A percentile compares a stretch with the other conserved stretches of the same genome.
phyloP scores from a whole-genome alignment of 2,329 filamentous ascomycete species.

The Exophiala sp. region DNA sequence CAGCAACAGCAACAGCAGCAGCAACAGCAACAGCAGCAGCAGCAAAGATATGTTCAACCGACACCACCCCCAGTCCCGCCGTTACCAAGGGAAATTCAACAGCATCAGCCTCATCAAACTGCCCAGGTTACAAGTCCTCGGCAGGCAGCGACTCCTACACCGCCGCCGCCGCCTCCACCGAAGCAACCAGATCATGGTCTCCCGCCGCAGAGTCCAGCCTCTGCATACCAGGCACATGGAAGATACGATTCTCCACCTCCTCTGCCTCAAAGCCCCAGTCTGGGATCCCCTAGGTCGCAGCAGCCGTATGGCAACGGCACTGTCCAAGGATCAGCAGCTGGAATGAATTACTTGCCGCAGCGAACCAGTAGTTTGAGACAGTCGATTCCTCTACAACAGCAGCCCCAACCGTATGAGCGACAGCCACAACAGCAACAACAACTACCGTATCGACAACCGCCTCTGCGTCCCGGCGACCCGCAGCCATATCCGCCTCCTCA shows the following conservation, averaged over 20 bases:
- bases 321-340: slow-evolving; percentile 27
- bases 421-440: slow-evolving; percentile 16
- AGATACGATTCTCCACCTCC: slow-evolving; percentile 30
- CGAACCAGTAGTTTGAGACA: slow-evolving; percentile 29
- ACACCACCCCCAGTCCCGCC: slow-evolving; percentile 32
- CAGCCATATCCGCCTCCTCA: slow-evolving; percentile 16
- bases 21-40: slow-evolving; percentile 8
- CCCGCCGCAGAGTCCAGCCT: slow-evolving; percentile 1
- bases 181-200: slow-evolving; percentile 12
- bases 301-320: slow-evolving; percentile 27
- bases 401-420: slow-evolving; percentile 16
- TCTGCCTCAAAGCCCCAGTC: slow-evolving; percentile 12
- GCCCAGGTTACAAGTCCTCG: slow-evolving; percentile 48
- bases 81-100: slow-evolving; percentile 20
- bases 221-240: slow-evolving; percentile 6
- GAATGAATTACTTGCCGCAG: slow-evolving; percentile 33
- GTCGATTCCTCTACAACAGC: slow-evolving; percentile 18
- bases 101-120: slow-evolving; percentile 49
- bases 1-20: slow-evolving; percentile 7
- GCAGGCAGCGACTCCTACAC: slow-evolving; percentile 25
- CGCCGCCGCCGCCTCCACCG: slow-evolving; percentile 21
- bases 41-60: slow-evolving; percentile 41
- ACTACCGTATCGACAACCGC: slow-evolving; percentile 24
- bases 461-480: slow-evolving; percentile 18
- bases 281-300: slow-evolving; percentile 9